Evolutionary conservation across 345 rosid genomes (phyloP), one percentile per base, ranked within the genome.

Genomic region (Eucalyptus victrix): DNA sequence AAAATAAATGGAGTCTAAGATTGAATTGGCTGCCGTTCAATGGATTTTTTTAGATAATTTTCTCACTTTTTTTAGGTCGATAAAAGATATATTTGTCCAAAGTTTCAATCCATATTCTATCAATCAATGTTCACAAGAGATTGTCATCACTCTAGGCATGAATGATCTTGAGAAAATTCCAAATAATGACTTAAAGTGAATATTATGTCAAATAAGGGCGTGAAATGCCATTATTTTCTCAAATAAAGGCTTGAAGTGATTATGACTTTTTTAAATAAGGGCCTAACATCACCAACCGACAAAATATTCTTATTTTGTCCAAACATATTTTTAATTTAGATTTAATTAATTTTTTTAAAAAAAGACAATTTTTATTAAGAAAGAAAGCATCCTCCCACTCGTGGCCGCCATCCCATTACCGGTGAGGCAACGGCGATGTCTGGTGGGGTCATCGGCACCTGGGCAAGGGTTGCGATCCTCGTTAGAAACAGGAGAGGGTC

Each of bases 201-300:
- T 21, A 21, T 53, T 53, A 53, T 53, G 11, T 53, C 5, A 53
- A 53, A 21, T 21, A 8, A 53, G 11, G 0, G 5, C 0, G 2
- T 53, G 5, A 53, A 53, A 2, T 53, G 26, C 0, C 5, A 0
- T 21, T 2, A 21, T 53, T 53, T 53, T 53, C 2, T 53, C 58
- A 53, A 53, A 8, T 8, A 21, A 53, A 0, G 0, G 0, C 0
- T 2, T 53, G 1, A 53, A 21, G 26, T 8, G 11, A 53, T 53
- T 53, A 53, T 53, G 11, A 21, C 0, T 19, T 53, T 53, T 53
- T 53, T 2, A 53, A 53, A 53, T 53, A 53, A 53, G 58, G 5
- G 58, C 2, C 2, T 21, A 53, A 53, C 2, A 0, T 53, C 26
- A 53, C 26, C 2, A 0, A 21, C 1, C 11, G 1, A 53, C 58